Evolutionary conservation across 306 rosid genomes (phyloP).

Genomic region (Quercus parvula): DNA sequence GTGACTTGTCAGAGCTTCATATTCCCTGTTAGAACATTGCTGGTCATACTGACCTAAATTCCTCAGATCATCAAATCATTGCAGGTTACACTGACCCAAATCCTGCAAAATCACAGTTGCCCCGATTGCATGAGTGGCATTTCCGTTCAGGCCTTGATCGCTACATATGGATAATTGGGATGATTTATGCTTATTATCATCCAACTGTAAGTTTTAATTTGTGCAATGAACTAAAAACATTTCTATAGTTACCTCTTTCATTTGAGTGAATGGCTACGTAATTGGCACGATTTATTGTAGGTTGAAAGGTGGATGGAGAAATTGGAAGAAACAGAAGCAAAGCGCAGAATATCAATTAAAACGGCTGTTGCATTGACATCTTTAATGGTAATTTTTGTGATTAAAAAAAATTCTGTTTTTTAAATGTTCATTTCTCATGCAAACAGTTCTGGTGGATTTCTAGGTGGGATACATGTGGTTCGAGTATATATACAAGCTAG

Average conservation of each 20-base stretch:
- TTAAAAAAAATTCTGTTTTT: constrained; percentile 5
- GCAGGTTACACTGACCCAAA: constrained; percentile 76
- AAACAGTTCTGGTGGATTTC: constrained; percentile 26
- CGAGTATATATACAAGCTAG: constrained; percentile 83
- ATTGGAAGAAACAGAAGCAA: constrained; percentile 80
- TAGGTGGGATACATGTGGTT: constrained; percentile 90
- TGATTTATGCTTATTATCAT: constrained; percentile 95
- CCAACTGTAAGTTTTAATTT: constrained; percentile 69
- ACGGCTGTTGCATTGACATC: constrained; percentile 52
- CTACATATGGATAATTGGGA: constrained; percentile 95
- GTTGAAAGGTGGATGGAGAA: constrained; percentile 96
- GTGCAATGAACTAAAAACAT: constrained; percentile 2
- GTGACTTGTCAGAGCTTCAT: constrained; percentile 29
- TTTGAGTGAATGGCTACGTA: constrained; percentile 13
- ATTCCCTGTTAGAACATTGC: constrained; percentile 17
- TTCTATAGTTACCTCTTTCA: background rate
- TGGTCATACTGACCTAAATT: constrained; percentile 28
- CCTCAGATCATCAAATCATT: constrained; percentile 13
- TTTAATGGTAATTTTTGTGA: constrained; percentile 44
- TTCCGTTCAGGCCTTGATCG: constrained; percentile 98
- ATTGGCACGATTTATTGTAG: constrained; percentile 39
- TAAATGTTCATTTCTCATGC: constrained; percentile 15
- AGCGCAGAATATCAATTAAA: constrained; percentile 76
- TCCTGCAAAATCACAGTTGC: constrained; percentile 52
- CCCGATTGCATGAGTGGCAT: constrained; percentile 90